These are phyloP conservation scores for Vanrija humicola DNA, from an alignment of 1,284 basidiomycete species.

Conservation along the genomic window DNA sequence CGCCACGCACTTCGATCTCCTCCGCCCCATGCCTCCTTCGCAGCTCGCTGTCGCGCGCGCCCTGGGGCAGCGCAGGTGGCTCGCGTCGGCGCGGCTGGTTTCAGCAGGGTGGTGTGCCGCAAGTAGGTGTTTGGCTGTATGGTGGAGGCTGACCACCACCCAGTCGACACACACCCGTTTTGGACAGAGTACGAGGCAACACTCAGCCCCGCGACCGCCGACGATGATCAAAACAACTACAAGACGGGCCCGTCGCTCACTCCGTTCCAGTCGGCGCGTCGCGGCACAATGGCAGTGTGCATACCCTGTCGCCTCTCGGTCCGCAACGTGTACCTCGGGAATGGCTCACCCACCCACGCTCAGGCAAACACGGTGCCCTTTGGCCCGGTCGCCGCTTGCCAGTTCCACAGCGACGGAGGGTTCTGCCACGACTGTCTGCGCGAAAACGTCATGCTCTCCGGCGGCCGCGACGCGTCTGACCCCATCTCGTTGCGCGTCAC, in stretches of 20 bases:
- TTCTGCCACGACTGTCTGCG: constrained; percentile 24
- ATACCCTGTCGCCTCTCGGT: constrained; percentile 7
- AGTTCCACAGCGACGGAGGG: constrained; percentile 8
- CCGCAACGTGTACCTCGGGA: too few relatives aligned
- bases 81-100: constrained; percentile 19
- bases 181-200: constrained; percentile 18
- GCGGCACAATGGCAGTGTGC: constrained; percentile 4
- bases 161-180: constrained; percentile 32
- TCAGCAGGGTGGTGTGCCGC: constrained; percentile 22
- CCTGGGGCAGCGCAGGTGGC: constrained; percentile 11
- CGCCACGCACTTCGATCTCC: neutral
- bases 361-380: constrained; percentile 20
- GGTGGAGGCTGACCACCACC: neutral
- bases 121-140: constrained; percentile 11
- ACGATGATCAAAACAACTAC: too few relatives aligned
- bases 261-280: constrained; percentile 1
- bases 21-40: neutral
- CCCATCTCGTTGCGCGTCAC: neutral
- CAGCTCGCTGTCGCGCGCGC: constrained; percentile 5
- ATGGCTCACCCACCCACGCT: too few relatives aligned
- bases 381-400: constrained; percentile 21
- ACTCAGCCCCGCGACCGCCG: constrained; percentile 1
- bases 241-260: neutral
- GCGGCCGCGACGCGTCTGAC: neutral
- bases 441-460: too few relatives aligned